phyloP scores from a whole-genome alignment of 202 grass and related monocot species.

The Carex sylvatica region DNA sequence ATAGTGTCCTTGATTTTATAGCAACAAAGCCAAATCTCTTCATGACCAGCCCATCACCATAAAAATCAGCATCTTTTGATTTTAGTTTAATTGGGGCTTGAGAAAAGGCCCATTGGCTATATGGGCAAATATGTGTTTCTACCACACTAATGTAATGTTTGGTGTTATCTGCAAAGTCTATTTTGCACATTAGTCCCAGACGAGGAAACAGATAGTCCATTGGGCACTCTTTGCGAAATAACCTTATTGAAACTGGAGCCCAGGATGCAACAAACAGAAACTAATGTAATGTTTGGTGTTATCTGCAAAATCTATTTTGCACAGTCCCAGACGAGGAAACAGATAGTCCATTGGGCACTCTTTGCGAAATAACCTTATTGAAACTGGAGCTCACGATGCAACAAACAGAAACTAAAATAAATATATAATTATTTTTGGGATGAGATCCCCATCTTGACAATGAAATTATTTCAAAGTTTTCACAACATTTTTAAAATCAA shows the following conservation, averaged over 20 bases:
- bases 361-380: background rate
- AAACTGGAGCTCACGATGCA: background rate
- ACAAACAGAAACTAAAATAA: slow-evolving; percentile 6
- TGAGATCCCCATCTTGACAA: background rate
- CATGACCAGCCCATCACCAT: background rate
- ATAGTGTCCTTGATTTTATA: background rate
- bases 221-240: background rate
- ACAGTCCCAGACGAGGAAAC: background rate
- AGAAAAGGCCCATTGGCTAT: background rate
- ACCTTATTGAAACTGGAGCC: background rate
- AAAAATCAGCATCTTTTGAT: background rate
- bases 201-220: background rate
- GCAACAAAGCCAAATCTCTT: background rate
- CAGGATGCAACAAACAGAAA: background rate
- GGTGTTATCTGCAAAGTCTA: background rate
- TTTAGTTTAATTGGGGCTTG: slow-evolving; percentile 1
- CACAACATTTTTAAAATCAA: background rate
- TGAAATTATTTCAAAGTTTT: background rate
- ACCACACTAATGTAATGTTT: background rate
- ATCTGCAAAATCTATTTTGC: background rate
- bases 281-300: background rate
- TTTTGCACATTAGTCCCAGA: background rate
- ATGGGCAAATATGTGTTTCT: background rate
- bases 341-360: background rate
- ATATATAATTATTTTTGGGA: slow-evolving; percentile 1